Base-by-base conservation (phyloP, 139 green algal genomes). In the Chloropicon primus region DNA sequence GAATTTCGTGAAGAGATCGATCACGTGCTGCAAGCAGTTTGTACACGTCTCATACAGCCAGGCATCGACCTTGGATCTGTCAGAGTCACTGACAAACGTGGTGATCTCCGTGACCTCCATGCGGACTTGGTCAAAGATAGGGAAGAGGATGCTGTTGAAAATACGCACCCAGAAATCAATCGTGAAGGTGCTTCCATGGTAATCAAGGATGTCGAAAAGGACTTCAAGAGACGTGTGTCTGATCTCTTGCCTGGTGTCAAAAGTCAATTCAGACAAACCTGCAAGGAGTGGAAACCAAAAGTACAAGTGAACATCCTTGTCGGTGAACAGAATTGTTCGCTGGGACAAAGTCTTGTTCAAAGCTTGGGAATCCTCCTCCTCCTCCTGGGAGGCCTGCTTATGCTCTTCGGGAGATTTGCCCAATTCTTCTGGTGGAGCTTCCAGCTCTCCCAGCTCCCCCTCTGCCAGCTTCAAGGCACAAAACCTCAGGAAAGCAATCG, bases 271-370 rank as follows among this genome's bases (percentile, higher is more conserved):
- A 0, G 85, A 93, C 23, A 99, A 87, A 1, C 95, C 95, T 22
- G 94, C 96, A 53, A 99, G 90, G 76, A 99, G 85, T 17, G 95
- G 95, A 87, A 98, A 98, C 96, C 96, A 99, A 83, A 97, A 98
- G 87, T 97, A 97, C 78, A 98, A 86, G 80, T 98, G 93, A 78
- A 96, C 90, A 71, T 99, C 92, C 5, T 89, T 86, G 81, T 96
- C 91, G 0, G 89, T 93, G 79, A 96, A 92, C 22, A 82, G 71
- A 71, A 85, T 62, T 5, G 41, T 17, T 5, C 41, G 5, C 10
- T 5, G 17, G 10, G 10, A 17, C 10, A 17, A 62, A 62, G 41
- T 17, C 41, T 62, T 62, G 10, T 17, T 62, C 10, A 62, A 5
- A 17, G 17, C 17, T 17, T 62, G 5, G 71, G 26, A 75, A 24